Evolutionary conservation across 1,139 yeast genomes (phyloP).

Genomic region (Yamadazyma triangularis): DNA sequence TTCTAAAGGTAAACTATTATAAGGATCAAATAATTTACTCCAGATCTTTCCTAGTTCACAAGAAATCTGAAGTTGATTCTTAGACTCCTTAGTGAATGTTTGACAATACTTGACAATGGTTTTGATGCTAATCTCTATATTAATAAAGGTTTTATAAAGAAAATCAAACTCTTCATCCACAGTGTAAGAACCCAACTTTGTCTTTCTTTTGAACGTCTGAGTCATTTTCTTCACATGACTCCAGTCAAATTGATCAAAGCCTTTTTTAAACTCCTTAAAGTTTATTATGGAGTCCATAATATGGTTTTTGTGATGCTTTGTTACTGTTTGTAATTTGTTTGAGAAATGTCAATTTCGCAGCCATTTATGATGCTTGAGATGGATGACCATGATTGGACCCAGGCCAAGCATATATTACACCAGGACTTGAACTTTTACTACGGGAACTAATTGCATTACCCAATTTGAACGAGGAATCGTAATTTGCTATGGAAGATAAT

Average conservation of each 20-base stretch:
- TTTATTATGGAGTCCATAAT: too few species aligned
- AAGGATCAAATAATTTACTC: conserved; percentile 25
- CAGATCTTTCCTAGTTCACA: conserved; percentile 15
- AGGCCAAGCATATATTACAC: conserved; percentile 60
- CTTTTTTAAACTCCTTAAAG: conserved; percentile 1
- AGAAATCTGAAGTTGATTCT: conserved; percentile 14
- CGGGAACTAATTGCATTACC: conserved; percentile 16
- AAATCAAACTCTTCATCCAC: conserved; percentile 37
- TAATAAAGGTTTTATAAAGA: conserved; percentile 10
- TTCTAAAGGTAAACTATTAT: conserved; percentile 11
- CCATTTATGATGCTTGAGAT: too few species aligned
- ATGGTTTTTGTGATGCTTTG: conserved; percentile 4
- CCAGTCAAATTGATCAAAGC: conserved; percentile 19
- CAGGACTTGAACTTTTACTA: conserved; percentile 30
- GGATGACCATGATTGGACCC: conserved; percentile 68
- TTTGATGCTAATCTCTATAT: conserved; percentile 12
- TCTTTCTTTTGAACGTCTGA: conserved; percentile 27
- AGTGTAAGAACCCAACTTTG: conserved; percentile 25
- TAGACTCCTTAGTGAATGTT: conserved; percentile 10
- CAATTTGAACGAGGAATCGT: conserved; percentile 8
- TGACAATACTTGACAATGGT: conserved; percentile 16
- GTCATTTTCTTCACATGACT: conserved; percentile 24
- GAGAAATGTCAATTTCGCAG: too few species aligned
- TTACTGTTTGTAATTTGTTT: conserved; percentile 4
- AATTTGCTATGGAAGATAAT: conserved; percentile 15